Evolutionary conservation across 176 grass and related monocot genomes (phyloP).

Genomic region (Lolium rigidum): DNA sequence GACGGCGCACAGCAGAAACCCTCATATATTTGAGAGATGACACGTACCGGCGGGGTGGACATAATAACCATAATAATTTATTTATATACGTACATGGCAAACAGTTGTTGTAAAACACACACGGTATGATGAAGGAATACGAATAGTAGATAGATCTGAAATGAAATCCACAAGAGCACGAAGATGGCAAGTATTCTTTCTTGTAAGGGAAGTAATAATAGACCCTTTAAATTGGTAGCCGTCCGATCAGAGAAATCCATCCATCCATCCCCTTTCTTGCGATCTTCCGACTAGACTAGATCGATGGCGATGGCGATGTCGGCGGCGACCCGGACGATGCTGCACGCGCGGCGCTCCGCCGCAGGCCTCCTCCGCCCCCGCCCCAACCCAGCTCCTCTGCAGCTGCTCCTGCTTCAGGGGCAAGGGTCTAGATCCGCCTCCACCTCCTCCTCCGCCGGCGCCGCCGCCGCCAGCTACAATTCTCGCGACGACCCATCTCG

Average conservation of each 20-base stretch:
- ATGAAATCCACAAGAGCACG: no score
- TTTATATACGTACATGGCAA: no score
- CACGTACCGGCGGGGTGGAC: no score
- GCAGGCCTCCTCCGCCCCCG: not conserved
- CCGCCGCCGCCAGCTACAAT: not conserved
- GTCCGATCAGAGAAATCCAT: not conserved
- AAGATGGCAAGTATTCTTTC: not conserved
- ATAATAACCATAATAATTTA: no score
- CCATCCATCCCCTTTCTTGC: not conserved
- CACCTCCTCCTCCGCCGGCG: not conserved
- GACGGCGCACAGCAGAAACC: no score
- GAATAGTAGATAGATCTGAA: no score
- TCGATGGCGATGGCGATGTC: not conserved
- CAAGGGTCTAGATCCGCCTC: not conserved
- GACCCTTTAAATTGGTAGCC: not conserved
- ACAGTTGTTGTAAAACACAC: no score
- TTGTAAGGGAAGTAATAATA: not conserved
- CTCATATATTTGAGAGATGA: no score
- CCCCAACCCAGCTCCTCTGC: not conserved
- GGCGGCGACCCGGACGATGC: not conserved
- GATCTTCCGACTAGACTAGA: not conserved
- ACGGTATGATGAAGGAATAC: no score
- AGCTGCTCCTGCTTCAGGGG: not conserved
- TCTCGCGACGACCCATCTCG: not conserved
- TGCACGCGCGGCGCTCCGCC: conserved; percentile 12